These are phyloP conservation scores for Pontederia paniculata DNA, from an alignment of 176 grass and related monocot genomes.

Conservation along the genomic window DNA sequence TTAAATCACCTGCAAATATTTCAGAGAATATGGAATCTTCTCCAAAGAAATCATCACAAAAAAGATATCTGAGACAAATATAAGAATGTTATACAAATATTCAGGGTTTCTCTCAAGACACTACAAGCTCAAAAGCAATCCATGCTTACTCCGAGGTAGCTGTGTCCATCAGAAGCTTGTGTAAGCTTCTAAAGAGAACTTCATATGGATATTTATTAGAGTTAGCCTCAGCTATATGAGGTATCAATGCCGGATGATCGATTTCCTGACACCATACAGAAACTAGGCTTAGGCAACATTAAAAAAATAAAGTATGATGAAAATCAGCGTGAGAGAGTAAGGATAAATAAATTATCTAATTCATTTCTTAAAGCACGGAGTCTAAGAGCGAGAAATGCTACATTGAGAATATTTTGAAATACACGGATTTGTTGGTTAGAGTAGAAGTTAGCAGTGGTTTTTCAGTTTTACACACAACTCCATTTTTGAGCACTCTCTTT, in stretches of 20 bases:
- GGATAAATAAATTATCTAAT: too few relatives aligned
- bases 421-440: too few relatives aligned
- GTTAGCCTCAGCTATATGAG: constrained; percentile 97
- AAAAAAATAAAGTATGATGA: too few relatives aligned
- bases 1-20: constrained; percentile 86
- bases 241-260: constrained; percentile 97
- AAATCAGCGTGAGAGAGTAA: too few relatives aligned
- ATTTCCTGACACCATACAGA: constrained; percentile 59
- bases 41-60: constrained; percentile 90
- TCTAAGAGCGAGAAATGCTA: too few relatives aligned
- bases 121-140: background rate
- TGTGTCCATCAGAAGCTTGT: constrained; percentile 97
- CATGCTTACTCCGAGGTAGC: constrained; percentile 83
- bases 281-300: too few relatives aligned
- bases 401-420: too few relatives aligned
- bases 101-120: constrained; percentile 1
- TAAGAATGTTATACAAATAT: constrained; percentile 18
- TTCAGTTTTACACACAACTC: too few relatives aligned
- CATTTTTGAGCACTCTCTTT: too few relatives aligned
- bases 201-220: constrained; percentile 95
- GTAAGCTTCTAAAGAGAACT: constrained; percentile 99
- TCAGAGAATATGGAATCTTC: constrained; percentile 91
- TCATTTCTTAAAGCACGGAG: too few relatives aligned
- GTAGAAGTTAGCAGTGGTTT: too few relatives aligned
- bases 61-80: constrained; percentile 62